A percentile compares a stretch with the other conserved stretches of the same genome.
These are phyloP conservation scores for Quercus phellos DNA, from an alignment of 331 rosid species.

Conservation along the genomic window DNA sequence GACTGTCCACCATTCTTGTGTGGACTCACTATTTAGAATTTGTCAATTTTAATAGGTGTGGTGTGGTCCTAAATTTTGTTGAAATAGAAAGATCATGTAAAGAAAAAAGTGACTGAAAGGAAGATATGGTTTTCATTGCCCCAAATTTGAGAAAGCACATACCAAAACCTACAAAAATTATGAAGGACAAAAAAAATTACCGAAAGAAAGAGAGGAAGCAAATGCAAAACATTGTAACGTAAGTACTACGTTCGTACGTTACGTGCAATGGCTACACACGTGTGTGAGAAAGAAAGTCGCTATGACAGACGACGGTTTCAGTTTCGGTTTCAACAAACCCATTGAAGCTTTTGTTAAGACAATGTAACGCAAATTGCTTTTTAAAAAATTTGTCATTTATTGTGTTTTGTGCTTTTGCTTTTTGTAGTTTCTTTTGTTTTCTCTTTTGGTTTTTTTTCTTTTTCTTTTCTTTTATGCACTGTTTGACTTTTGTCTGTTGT, in stretches of 20 bases:
- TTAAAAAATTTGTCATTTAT: background rate
- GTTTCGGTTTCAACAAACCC: background rate
- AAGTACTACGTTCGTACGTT: background rate
- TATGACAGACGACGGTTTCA: conserved; percentile 9
- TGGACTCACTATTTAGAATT: no score
- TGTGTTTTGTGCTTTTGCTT: background rate
- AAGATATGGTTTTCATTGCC: conserved; percentile 33
- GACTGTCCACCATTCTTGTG: no score
- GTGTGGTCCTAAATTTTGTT: background rate
- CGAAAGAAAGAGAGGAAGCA: background rate
- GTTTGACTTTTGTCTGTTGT: conserved; percentile 12
- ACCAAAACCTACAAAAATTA: background rate
- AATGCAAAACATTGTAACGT: background rate
- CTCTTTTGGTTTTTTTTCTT: background rate
- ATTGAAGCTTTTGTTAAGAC: no score
- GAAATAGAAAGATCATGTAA: conserved; percentile 13
- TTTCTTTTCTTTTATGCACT: background rate
- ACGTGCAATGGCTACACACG: conserved; percentile 9
- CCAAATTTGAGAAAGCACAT: conserved; percentile 22
- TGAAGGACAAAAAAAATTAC: background rate
- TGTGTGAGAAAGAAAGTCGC: background rate
- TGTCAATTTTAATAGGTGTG: no score
- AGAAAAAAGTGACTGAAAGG: conserved; percentile 22
- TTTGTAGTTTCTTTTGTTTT: background rate
- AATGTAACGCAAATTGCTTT: background rate